Evolutionary conservation across 2,329 filamentous ascomycete genomes (phyloP).

Genomic region (Trichoderma hamatum): DNA sequence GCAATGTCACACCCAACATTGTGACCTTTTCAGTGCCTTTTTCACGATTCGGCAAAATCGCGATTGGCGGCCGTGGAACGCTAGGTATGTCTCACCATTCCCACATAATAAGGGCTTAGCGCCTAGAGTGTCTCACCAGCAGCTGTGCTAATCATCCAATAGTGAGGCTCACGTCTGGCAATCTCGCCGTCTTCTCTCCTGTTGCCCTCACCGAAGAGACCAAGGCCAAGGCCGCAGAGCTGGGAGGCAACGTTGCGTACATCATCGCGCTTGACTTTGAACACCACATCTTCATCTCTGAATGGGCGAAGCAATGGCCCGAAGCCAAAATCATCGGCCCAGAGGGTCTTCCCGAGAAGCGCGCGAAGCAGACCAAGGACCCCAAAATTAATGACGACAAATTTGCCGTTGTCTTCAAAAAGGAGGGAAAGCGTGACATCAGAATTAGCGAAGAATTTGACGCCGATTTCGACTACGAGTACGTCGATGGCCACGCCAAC

Average conservation of each 20-base stretch:
- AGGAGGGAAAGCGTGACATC: slow-evolving; percentile 54
- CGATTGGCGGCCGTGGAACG: slow-evolving; percentile 85
- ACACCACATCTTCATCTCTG: slow-evolving; percentile 90
- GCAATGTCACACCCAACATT: slow-evolving; percentile 77
- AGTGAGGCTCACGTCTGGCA: slow-evolving; percentile 79
- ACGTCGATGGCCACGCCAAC: slow-evolving; percentile 77
- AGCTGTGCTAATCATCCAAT: neutral
- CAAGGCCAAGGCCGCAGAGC: slow-evolving; percentile 61
- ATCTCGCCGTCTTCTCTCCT: slow-evolving; percentile 88
- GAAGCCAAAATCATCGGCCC: slow-evolving; percentile 79
- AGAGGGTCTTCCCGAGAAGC: slow-evolving; percentile 82
- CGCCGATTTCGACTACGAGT: slow-evolving; percentile 82
- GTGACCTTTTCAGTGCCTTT: slow-evolving; percentile 84
- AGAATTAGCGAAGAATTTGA: slow-evolving; percentile 79
- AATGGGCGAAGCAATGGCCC: slow-evolving; percentile 82
- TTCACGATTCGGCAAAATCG: slow-evolving; percentile 74
- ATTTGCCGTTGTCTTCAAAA: slow-evolving; percentile 71
- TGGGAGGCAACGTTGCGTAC: slow-evolving; percentile 76
- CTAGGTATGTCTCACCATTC: slow-evolving; percentile 59
- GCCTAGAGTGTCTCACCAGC: neutral
- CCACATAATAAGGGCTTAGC: neutral
- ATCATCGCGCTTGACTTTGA: slow-evolving; percentile 86
- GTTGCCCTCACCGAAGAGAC: slow-evolving; percentile 80
- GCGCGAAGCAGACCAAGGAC: slow-evolving; percentile 53
- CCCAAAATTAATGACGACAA: slow-evolving; percentile 52